Evolutionary conservation across 176 grass and related monocot species (phyloP).

Genomic region (Elaeis guineensis): DNA sequence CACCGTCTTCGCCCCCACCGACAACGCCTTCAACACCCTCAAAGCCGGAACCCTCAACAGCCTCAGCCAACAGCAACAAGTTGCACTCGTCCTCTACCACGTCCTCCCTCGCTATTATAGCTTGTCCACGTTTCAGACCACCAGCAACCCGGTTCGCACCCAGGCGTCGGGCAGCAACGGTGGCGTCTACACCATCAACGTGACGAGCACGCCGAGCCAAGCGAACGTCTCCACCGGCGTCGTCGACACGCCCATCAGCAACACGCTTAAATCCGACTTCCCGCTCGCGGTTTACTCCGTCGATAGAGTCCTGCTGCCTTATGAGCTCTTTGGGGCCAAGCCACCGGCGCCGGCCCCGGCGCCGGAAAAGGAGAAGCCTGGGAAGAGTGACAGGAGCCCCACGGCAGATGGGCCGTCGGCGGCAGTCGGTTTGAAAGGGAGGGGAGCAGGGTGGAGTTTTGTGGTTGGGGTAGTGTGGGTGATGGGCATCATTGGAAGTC

Average conservation of each 20-base stretch:
- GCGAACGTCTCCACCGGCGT: slow-evolving; percentile 71
- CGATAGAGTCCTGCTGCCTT: slow-evolving; percentile 64
- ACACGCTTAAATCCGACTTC: slow-evolving; percentile 25
- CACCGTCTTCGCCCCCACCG: neutral
- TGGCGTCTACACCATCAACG: slow-evolving; percentile 55
- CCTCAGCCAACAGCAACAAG: slow-evolving; percentile 68
- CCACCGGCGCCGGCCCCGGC: slow-evolving; percentile 39
- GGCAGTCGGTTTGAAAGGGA: neutral
- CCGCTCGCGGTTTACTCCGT: slow-evolving; percentile 62
- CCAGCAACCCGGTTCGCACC: slow-evolving; percentile 84
- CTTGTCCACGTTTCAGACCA: slow-evolving; percentile 51
- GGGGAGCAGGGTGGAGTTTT: neutral
- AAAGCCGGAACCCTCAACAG: slow-evolving; percentile 15
- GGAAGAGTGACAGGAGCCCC: slow-evolving; percentile 23
- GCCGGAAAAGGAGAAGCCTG: slow-evolving; percentile 20
- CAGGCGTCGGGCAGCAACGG: slow-evolving; percentile 60
- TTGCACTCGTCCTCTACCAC: slow-evolving; percentile 76
- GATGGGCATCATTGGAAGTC: too few relatives aligned
- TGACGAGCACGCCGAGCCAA: slow-evolving; percentile 39
- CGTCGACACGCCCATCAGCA: slow-evolving; percentile 35
- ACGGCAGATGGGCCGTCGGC: slow-evolving; percentile 5
- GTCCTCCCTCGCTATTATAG: slow-evolving; percentile 58
- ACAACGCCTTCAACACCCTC: neutral
- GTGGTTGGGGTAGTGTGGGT: neutral
- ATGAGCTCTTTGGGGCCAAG: slow-evolving; percentile 53